These are phyloP conservation scores for Linnemannia elongata DNA, from an alignment of 192 early-diverging fungal genomes.

Conservation along the genomic window DNA sequence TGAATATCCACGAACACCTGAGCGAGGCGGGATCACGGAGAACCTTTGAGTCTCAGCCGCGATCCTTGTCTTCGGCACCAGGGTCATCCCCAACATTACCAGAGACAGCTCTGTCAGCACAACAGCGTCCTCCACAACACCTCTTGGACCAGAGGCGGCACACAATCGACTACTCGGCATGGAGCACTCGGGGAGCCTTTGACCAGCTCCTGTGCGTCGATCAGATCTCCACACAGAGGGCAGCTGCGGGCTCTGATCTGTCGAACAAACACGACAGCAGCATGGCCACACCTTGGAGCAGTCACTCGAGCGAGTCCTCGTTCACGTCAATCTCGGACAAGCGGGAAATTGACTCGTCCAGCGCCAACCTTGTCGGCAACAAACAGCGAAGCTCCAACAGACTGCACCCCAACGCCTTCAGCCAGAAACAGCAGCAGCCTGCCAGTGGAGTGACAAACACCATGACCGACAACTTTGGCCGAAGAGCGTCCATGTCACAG, in stretches of 20 bases:
- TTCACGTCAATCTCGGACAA: neutral
- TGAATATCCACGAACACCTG: neutral
- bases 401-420: neutral
- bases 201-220: neutral
- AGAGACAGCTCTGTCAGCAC: neutral
- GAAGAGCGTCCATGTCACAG: slow-evolving; percentile 44
- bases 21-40: neutral
- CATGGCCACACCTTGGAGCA: neutral
- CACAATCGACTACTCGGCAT: slow-evolving; percentile 28
- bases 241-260: neutral
- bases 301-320: neutral
- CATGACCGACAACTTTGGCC: slow-evolving; percentile 9
- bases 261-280: neutral
- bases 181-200: neutral
- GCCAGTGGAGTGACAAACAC: neutral
- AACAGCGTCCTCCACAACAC: neutral
- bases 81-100: neutral
- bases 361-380: neutral
- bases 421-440: neutral
- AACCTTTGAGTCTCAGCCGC: neutral
- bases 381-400: neutral
- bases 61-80: neutral
- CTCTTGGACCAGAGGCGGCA: slow-evolving; percentile 30
- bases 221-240: neutral
- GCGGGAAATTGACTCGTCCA: neutral